phyloP scores from a whole-genome alignment of 805 yeast species.

The Aciculoconidium aculeatum region DNA sequence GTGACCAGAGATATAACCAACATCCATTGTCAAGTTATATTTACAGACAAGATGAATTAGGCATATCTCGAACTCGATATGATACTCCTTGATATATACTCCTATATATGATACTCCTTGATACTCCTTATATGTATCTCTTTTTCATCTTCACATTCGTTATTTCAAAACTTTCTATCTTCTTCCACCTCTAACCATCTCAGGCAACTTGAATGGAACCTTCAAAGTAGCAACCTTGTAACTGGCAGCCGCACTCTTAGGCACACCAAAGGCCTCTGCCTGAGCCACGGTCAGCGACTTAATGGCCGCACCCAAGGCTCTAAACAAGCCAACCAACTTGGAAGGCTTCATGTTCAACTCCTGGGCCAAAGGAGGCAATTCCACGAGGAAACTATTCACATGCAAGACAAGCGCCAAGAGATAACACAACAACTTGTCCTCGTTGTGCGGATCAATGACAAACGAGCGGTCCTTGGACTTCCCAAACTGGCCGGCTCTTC shows the following conservation, averaged over 20 bases:
- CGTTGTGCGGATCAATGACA: conserved; percentile 79
- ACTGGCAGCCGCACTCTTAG: conserved; percentile 51
- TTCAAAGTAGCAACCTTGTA: conserved; percentile 77
- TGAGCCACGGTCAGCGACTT: conserved; percentile 68
- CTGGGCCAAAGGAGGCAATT: conserved; percentile 74
- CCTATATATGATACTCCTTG: too few species aligned
- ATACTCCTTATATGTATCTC: neutral
- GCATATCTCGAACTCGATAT: too few species aligned
- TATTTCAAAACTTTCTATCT: too few species aligned
- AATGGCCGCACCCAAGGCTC: conserved; percentile 75
- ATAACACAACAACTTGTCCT: conserved; percentile 80
- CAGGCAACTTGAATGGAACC: conserved; percentile 89
- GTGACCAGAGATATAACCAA: too few species aligned
- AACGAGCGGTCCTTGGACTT: conserved; percentile 72
- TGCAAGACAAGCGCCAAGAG: conserved; percentile 68
- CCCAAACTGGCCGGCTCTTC: conserved; percentile 60
- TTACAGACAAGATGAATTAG: too few species aligned
- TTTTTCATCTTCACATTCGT: too few species aligned
- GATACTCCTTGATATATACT: too few species aligned
- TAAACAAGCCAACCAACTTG: conserved; percentile 60
- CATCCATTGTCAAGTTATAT: neutral
- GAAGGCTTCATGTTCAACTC: conserved; percentile 80
- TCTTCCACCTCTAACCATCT: conserved; percentile 67
- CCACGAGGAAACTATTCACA: conserved; percentile 69
- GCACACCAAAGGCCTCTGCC: conserved; percentile 67